Conservation (phyloP, 1,139 yeast genomes). For the Blastobotrys aristatus region DNA sequence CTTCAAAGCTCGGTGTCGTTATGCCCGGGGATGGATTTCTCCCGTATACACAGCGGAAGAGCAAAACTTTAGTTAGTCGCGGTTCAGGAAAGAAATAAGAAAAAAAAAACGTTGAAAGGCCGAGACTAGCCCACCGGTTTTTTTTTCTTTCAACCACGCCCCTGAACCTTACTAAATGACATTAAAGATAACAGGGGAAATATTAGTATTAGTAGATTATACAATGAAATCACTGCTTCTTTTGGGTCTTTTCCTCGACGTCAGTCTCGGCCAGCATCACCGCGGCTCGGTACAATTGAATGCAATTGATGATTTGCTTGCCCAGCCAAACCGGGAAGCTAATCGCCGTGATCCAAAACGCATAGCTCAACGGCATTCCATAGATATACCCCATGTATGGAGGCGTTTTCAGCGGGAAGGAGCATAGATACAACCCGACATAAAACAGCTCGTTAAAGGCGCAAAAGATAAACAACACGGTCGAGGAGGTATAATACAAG, state of each 20-base stretch:
- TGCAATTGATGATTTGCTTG: constrained; percentile 85
- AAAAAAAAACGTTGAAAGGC: too few species aligned
- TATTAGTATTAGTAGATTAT: too few species aligned
- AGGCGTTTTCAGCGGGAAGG: constrained; percentile 49
- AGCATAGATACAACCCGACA: constrained; percentile 77
- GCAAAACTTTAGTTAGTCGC: too few species aligned
- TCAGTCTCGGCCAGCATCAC: constrained; percentile 73
- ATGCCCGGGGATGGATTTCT: background rate
- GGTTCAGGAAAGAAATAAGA: too few species aligned
- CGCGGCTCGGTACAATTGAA: constrained; percentile 86
- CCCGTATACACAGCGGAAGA: background rate
- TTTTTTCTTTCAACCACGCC: too few species aligned
- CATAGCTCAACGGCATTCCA: constrained; percentile 50
- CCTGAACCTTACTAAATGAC: too few species aligned
- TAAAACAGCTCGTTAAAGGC: constrained; percentile 90
- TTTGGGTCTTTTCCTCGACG: constrained; percentile 50
- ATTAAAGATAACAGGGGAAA: too few species aligned
- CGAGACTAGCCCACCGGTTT: too few species aligned
- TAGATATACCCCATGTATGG: constrained; percentile 39
- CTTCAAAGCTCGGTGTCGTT: background rate
- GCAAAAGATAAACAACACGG: constrained; percentile 80
- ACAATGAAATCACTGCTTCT: background rate
- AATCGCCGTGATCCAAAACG: constrained; percentile 57
- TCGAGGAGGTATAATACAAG: constrained; percentile 81
- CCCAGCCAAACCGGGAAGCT: constrained; percentile 86